These are phyloP conservation scores for Suhomyces ambrosiae DNA, from an alignment of 1,139 yeast genomes.

Conservation along the genomic window DNA sequence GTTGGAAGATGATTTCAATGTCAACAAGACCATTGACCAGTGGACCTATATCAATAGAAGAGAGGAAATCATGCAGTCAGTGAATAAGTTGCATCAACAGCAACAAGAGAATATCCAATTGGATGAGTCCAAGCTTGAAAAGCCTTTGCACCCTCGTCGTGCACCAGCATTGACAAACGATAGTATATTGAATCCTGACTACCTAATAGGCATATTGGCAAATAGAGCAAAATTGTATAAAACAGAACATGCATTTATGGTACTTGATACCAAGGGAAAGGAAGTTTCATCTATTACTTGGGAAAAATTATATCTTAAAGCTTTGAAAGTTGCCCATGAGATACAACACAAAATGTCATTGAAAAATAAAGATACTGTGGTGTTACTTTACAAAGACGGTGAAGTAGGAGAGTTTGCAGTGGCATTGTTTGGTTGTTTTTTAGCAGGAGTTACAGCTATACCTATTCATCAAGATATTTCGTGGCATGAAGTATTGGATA, in stretches of 20 bases:
- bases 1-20: conserved; percentile 46
- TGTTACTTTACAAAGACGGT: conserved; percentile 77
- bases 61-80: conserved; percentile 48
- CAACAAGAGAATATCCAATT: conserved; percentile 28
- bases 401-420: conserved; percentile 86
- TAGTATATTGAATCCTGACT: conserved; percentile 40
- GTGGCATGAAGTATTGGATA: conserved; percentile 65
- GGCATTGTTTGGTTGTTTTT: conserved; percentile 87
- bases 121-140: conserved; percentile 47
- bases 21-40: conserved; percentile 47
- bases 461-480: conserved; percentile 81
- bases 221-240: conserved; percentile 69
- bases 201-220: conserved; percentile 70
- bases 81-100: conserved; percentile 40
- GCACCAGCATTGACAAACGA: conserved; percentile 30
- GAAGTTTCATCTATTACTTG: conserved; percentile 77
- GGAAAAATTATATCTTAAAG: conserved; percentile 83
- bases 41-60: conserved; percentile 52
- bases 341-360: conserved; percentile 70
- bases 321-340: conserved; percentile 88
- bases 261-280: conserved; percentile 78
- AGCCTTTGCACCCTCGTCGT: conserved; percentile 64
- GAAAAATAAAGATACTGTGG: conserved; percentile 81
- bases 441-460: conserved; percentile 93
- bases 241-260: conserved; percentile 69